Percentiles rank a stretch among this genome's conserved stretches.
Conservation (phyloP, 2,329 filamentous ascomycete species). For the Decorospora gaudefroyi region DNA sequence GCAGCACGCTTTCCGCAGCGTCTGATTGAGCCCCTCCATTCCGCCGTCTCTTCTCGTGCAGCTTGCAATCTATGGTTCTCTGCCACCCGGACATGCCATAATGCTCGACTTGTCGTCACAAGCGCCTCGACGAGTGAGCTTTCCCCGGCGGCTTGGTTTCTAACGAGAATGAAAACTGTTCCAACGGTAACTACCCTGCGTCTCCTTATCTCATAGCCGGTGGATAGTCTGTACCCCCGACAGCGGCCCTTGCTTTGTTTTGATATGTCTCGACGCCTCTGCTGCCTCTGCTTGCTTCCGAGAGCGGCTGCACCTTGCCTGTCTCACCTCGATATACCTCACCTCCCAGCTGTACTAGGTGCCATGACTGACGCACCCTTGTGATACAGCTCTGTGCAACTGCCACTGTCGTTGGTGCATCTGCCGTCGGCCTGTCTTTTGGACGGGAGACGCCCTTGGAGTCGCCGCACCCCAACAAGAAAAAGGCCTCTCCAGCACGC, state of each 20-base stretch:
- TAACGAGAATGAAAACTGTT: constrained; percentile 54
- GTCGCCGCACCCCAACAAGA: constrained; percentile 42
- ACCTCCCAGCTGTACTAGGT: constrained; percentile 30
- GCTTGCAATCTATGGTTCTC: constrained; percentile 31
- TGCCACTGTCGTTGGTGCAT: constrained; percentile 63
- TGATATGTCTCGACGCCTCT: constrained; percentile 32
- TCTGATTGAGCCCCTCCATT: constrained; percentile 32
- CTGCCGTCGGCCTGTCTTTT: constrained; percentile 62
- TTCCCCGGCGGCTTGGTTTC: constrained; percentile 43
- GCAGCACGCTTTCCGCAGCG: constrained; percentile 21
- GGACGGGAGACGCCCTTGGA: constrained; percentile 55
- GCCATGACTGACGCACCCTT: constrained; percentile 46
- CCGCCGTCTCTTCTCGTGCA: constrained; percentile 27
- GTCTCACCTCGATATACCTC: constrained; percentile 31
- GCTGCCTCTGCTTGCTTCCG: constrained; percentile 26
- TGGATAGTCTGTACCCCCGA: constrained; percentile 10
- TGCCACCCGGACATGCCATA: constrained; percentile 45
- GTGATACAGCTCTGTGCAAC: constrained; percentile 63
- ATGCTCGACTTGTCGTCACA: constrained; percentile 48
- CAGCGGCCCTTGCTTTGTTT: constrained; percentile 39
- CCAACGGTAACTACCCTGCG: constrained; percentile 48
- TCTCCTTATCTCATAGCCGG: constrained; percentile 22
- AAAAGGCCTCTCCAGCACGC: constrained; percentile 46
- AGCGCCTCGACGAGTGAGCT: constrained; percentile 47
- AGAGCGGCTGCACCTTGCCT: constrained; percentile 33